Evolutionary conservation across 371 early-diverging fungal genomes (phyloP).

Genomic region (Mortierella sp.): DNA sequence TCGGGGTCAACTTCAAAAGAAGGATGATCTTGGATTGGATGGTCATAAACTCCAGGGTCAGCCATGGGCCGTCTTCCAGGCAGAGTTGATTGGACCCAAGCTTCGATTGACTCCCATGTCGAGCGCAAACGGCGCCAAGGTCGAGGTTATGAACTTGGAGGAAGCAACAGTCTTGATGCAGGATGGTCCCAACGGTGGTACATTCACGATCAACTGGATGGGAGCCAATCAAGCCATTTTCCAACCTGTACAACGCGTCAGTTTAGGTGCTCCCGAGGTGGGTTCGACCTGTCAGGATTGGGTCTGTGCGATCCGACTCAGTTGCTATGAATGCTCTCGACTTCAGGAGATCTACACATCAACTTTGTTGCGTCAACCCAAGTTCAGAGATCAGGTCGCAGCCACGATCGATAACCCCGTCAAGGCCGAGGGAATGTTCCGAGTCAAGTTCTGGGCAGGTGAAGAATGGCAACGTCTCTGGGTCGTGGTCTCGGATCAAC

Average conservation of each 20-base stretch:
- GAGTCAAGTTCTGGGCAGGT: conserved; percentile 52
- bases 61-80: conserved; percentile 42
- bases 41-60: conserved; percentile 42
- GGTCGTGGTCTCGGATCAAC: conserved; percentile 65
- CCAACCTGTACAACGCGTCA: conserved; percentile 45
- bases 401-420: conserved; percentile 44
- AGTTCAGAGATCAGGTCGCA: conserved; percentile 45
- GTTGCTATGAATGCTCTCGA: conserved; percentile 77
- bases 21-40: conserved; percentile 39
- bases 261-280: conserved; percentile 30
- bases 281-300: conserved; percentile 55
- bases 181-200: conserved; percentile 49
- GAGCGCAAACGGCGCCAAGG: conserved; percentile 8
- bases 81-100: conserved; percentile 42
- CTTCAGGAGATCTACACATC: conserved; percentile 80
- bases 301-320: conserved; percentile 78
- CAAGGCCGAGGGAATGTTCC: conserved; percentile 63
- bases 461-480: conserved; percentile 68
- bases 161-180: conserved; percentile 48
- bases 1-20: conserved; percentile 46
- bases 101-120: conserved; percentile 35
- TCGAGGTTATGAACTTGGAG: conserved; percentile 47
- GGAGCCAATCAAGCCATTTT: conserved; percentile 49
- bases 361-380: conserved; percentile 60
- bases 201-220: conserved; percentile 49